Percentiles rank a stretch among this genome's conserved stretches.
These are phyloP conservation scores for Stylonectria norvegica DNA, from an alignment of 2,329 filamentous ascomycete species.

Conservation along the genomic window DNA sequence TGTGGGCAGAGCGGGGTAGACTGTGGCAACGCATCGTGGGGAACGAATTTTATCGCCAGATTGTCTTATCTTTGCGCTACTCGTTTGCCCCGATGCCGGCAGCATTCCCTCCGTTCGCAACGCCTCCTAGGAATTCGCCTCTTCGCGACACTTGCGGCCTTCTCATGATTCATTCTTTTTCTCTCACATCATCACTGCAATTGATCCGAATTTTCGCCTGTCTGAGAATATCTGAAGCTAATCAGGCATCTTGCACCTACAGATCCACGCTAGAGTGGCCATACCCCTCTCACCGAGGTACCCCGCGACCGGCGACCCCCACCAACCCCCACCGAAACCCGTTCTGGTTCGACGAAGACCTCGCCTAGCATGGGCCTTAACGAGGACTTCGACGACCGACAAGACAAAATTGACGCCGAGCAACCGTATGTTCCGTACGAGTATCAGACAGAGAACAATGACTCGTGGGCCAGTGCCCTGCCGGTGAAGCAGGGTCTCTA, in stretches of 20 bases:
- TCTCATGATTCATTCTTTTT: background rate
- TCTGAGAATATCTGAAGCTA: background rate
- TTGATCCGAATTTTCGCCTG: background rate
- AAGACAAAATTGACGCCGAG: slow-evolving; percentile 58
- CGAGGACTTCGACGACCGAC: slow-evolving; percentile 66
- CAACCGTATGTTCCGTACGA: slow-evolving; percentile 69
- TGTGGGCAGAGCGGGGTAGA: slow-evolving; percentile 14
- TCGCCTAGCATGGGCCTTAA: slow-evolving; percentile 68
- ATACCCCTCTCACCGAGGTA: slow-evolving; percentile 24
- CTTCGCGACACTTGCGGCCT: background rate
- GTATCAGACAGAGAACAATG: slow-evolving; percentile 82
- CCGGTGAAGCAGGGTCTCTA: slow-evolving; percentile 99
- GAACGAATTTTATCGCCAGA: slow-evolving; percentile 17
- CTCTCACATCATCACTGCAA: background rate
- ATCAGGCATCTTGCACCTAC: background rate
- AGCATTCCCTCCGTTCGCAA: slow-evolving; percentile 5
- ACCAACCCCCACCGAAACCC: slow-evolving; percentile 23
- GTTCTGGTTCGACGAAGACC: slow-evolving; percentile 26
- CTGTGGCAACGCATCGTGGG: slow-evolving; percentile 10
- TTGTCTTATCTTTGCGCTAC: slow-evolving; percentile 21
- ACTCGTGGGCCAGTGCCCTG: slow-evolving; percentile 88
- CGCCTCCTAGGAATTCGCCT: background rate
- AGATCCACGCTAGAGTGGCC: slow-evolving; percentile 25
- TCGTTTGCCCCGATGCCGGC: slow-evolving; percentile 19
- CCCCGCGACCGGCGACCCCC: slow-evolving; percentile 23